A percentile compares a stretch with the other conserved stretches of the same genome.
Conservation (phyloP, 345 rosid species). For the Nasturtium officinale region DNA sequence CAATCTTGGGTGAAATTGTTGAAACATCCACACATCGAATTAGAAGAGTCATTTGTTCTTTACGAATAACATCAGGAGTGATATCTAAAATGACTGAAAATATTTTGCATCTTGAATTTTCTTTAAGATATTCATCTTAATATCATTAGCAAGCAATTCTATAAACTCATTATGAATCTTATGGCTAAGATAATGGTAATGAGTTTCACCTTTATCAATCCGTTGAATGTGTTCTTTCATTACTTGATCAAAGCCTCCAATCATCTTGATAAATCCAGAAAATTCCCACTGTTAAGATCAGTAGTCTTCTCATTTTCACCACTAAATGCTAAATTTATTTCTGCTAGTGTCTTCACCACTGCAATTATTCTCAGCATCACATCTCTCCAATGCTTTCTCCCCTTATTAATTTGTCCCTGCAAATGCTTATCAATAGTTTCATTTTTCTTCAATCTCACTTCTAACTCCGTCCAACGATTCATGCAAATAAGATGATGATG, state of each 20-base stretch:
- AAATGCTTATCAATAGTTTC: background rate
- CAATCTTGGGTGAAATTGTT: background rate
- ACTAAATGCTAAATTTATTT: background rate
- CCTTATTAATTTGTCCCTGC: background rate
- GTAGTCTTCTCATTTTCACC: background rate
- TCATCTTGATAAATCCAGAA: background rate
- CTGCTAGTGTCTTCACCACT: constrained; percentile 10
- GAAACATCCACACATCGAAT: background rate
- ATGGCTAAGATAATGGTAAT: background rate
- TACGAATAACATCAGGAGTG: no score
- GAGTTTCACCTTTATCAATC: background rate
- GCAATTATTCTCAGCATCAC: background rate
- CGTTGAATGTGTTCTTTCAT: constrained; percentile 5
- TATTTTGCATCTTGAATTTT: no score
- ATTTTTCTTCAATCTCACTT: background rate
- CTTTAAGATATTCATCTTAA: background rate
- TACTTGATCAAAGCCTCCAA: background rate
- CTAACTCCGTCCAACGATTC: background rate
- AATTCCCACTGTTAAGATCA: background rate
- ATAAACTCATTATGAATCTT: constrained; percentile 4
- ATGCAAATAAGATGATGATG: background rate
- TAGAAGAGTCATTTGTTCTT: no score
- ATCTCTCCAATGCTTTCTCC: constrained; percentile 17
- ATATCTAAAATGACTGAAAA: no score
- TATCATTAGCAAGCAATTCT: background rate